These are phyloP conservation scores for Sequoia sempervirens DNA, from an alignment of 75 land plant genomes.

Conservation along the genomic window DNA sequence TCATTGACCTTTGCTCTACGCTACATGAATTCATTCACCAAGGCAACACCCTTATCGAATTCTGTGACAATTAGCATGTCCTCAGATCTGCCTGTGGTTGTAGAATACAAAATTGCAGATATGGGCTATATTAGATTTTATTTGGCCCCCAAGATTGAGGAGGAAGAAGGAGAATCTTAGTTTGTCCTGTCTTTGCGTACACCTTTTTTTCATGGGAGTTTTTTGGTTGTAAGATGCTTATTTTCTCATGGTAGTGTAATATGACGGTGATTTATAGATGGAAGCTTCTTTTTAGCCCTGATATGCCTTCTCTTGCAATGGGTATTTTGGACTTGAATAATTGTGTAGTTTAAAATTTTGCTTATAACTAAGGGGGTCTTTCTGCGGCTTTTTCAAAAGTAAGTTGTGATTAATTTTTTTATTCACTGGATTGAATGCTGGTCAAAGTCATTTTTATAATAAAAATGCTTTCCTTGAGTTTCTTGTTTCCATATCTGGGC, in stretches of 20 bases:
- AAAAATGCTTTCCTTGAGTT: background rate
- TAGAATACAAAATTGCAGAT: slow-evolving; percentile 49
- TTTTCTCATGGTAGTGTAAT: background rate
- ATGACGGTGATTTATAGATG: background rate
- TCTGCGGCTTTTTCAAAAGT: background rate
- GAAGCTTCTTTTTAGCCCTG: background rate
- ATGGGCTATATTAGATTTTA: slow-evolving; percentile 46
- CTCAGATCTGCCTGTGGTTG: slow-evolving; percentile 40
- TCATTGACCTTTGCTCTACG: slow-evolving; percentile 47
- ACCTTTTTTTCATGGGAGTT: background rate
- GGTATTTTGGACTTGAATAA: background rate
- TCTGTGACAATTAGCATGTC: slow-evolving; percentile 47
- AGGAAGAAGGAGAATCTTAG: slow-evolving; percentile 29
- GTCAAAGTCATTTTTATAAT: background rate
- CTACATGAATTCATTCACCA: slow-evolving; percentile 47
- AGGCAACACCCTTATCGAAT: slow-evolving; percentile 46
- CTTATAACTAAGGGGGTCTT: background rate
- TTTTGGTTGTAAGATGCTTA: background rate
- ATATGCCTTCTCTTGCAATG: background rate
- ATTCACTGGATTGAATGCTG: background rate
- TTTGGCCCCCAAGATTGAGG: slow-evolving; percentile 49
- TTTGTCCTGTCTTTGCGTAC: background rate
- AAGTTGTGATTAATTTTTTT: background rate
- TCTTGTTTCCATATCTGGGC: background rate
- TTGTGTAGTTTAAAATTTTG: background rate